Base-by-base conservation (phyloP, 1,284 basidiomycete species). In the Porodaedalea pini region DNA sequence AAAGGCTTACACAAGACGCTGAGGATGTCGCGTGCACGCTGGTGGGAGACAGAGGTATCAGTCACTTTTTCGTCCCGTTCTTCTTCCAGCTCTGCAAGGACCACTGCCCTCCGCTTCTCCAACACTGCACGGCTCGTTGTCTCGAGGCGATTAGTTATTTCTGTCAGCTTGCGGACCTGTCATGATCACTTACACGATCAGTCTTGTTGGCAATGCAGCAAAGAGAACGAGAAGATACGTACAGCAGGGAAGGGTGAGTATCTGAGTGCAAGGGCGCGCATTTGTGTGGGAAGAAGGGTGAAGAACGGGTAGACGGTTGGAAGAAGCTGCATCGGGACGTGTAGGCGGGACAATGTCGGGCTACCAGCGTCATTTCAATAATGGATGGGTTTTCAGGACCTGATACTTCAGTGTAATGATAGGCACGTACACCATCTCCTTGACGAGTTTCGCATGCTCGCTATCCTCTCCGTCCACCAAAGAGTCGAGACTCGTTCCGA, bases 21-120 rank as follows among this genome's bases (percentile, higher is more conserved):
- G 61, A 79, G 71, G 52, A 79, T 68, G 62, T 80, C 78, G 58
- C 73, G 75, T 4, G 74, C 36, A 5, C n/a, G 23, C 27, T 41
- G 17, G 29, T 27, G 31, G n/a, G n/a, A 11, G 11, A 41, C 29
- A 13, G 40, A 29, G 6, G 29, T 37, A 32, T 36, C 41, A 44
- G 32, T 41, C 1, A n/a, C 19, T 75, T 53, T 70, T 62, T 7
- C 66, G 25, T 11, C 31, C 6, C 11, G 45, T 4, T 27, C 25
- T 69, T 41, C 75, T 64, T 29, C 37, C 11, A 54, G 23, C 19
- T 54, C 44, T 11, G 17, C 51, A 34, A 48, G 48, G 3, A 70
- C 56, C 1, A 63, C 66, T 2, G 65, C 62, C 17, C 63, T 70
- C 63, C 75, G 77, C 4, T 64, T 53, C 36, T 71, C 62, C 23